Base-by-base conservation (phyloP, 345 rosid species). In the Rhizophora apiculata region DNA sequence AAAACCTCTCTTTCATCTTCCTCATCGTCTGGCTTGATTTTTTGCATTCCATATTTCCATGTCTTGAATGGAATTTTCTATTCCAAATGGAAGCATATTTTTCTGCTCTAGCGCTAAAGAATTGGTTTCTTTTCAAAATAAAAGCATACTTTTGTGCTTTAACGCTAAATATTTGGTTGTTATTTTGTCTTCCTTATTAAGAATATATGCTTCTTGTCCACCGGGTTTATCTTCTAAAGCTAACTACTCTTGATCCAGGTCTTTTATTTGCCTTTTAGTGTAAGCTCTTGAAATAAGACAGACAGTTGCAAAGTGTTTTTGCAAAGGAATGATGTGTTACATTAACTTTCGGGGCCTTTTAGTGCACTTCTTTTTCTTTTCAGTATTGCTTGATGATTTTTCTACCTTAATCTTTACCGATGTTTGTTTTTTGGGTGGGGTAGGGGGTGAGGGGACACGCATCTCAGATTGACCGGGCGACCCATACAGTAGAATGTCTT, bases 311-410 rank as follows among this genome's bases (percentile, higher is more conserved):
- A 56, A n/a, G 37, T 34, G 4, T 24, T 55, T 55, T 55, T 56
- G 16, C 60, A 8, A 8, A 24, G 59, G 13, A 39, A 39, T 39
- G 48, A 11, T 11, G 48, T 11, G 48, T 31, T 70, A 30, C 32
- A 54, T 64, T 20, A 57, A 74, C 60, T 68, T 65, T 22, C 16
- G 53, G 57, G 18, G 46, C 57, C 58, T 65, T 62, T 46, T 57
- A 55, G 46, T 51, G 56, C 18, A 13, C 31, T 68, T 58, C 55
- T 18, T 62, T 66, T 48, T 37, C 19, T 36, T 43, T 10, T 5
- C 51, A 32, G 49, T 11, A 43, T 13, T 20, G 13, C 10, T 22
- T 68, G 63, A 62, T 52, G 64, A 6, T 20, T 59, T 68, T 64
- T 72, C 65, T 37, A 48, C 10, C 22, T 36, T 8, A 67, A 16